Evolutionary conservation across 2,329 filamentous ascomycete genomes (phyloP).

Genomic region (Metarhizium album): DNA sequence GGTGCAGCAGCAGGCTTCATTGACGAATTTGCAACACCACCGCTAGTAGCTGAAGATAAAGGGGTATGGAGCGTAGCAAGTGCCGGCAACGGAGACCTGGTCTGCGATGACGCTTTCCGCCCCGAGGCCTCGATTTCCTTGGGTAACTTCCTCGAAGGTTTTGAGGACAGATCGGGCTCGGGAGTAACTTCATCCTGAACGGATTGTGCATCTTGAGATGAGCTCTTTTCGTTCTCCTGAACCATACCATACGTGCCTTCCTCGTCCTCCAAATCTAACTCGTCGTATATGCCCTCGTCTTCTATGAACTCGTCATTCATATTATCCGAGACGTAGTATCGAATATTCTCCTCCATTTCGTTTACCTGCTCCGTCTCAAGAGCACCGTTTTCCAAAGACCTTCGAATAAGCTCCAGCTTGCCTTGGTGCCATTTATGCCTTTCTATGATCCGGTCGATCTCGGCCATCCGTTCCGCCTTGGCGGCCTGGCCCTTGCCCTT

Average conservation of each 20-base stretch:
- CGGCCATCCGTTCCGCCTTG: constrained; percentile 79
- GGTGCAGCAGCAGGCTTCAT: constrained; percentile 95
- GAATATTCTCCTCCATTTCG: constrained; percentile 83
- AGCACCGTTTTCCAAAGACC: constrained; percentile 84
- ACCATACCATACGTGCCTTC: constrained; percentile 78
- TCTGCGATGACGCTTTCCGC: constrained; percentile 73
- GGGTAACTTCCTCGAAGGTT: constrained; percentile 43
- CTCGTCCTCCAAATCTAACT: constrained; percentile 83
- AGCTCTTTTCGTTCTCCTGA: constrained; percentile 72
- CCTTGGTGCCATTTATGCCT: constrained; percentile 94
- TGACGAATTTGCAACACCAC: constrained; percentile 40
- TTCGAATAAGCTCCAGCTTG: constrained; percentile 82
- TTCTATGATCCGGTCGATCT: constrained; percentile 76
- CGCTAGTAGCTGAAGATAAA: constrained; percentile 49
- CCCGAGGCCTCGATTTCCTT: constrained; percentile 46
- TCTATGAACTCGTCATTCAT: constrained; percentile 84
- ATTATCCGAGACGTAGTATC: constrained; percentile 88
- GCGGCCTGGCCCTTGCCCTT: constrained; percentile 81
- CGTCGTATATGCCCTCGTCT: constrained; percentile 91
- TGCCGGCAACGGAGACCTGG: constrained; percentile 90
- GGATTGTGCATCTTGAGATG: constrained; percentile 92
- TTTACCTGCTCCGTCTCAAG: constrained; percentile 80
- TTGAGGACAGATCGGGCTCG: constrained; percentile 42
- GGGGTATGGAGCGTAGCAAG: constrained; percentile 80
- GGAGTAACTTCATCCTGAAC: constrained; percentile 65